A percentile compares a stretch with the other conserved stretches of the same genome.
Evolutionary conservation across 2,329 filamentous ascomycete species (phyloP).

Genomic region (Fusarium sp.): DNA sequence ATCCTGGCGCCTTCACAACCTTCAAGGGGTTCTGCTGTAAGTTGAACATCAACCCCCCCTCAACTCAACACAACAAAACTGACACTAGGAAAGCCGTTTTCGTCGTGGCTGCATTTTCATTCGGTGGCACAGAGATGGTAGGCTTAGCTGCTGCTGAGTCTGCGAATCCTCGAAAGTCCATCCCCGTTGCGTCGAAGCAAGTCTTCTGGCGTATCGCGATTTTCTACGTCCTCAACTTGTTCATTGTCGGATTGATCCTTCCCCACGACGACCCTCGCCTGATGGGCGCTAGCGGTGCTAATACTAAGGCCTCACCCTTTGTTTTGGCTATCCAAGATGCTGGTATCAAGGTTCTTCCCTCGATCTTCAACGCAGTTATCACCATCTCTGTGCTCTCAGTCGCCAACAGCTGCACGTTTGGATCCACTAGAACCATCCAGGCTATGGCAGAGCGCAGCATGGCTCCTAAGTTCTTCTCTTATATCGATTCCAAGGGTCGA

Average conservation of each 20-base stretch:
- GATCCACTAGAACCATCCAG: constrained; percentile 90
- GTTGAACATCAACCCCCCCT: too few species aligned
- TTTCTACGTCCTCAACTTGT: constrained; percentile 90
- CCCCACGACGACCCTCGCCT: constrained; percentile 79
- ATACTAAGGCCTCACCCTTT: constrained; percentile 88
- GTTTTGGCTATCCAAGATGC: constrained; percentile 92
- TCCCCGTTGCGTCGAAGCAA: constrained; percentile 87
- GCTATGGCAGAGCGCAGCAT: constrained; percentile 91
- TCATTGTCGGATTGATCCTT: constrained; percentile 86
- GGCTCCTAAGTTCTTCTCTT: constrained; percentile 83
- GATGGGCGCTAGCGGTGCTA: constrained; percentile 69
- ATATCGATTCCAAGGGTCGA: constrained; percentile 87
- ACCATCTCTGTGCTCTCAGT: constrained; percentile 92
- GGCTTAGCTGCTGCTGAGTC: constrained; percentile 85
- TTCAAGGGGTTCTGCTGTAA: constrained; percentile 83
- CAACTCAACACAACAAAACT: too few species aligned
- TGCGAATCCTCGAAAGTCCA: constrained; percentile 81
- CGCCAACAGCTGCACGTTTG: constrained; percentile 93
- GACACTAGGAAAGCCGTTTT: too few species aligned
- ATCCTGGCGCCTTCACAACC: constrained; percentile 86
- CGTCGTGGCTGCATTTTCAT: constrained; percentile 82
- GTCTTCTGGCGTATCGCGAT: constrained; percentile 95
- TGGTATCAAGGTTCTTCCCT: constrained; percentile 84
- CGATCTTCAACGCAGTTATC: constrained; percentile 94
- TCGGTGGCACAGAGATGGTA: constrained; percentile 83